phyloP scores from a whole-genome alignment of 345 rosid genomes.

The Hypericum androsaemum region DNA sequence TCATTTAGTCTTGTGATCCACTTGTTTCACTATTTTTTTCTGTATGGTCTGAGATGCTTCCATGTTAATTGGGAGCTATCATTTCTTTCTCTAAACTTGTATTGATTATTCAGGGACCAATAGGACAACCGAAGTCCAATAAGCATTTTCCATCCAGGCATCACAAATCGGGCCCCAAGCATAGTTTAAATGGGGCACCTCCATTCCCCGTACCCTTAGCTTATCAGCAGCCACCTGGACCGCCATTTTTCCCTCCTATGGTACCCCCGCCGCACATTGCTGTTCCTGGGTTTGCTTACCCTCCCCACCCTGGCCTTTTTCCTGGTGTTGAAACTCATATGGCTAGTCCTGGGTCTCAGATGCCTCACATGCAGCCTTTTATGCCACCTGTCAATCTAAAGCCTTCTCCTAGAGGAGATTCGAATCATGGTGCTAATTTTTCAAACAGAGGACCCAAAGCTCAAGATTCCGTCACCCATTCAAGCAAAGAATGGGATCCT shows the following conservation, averaged over 20 bases:
- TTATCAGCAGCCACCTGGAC: constrained; percentile 41
- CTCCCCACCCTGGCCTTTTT: constrained; percentile 50
- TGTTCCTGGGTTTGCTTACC: constrained; percentile 52
- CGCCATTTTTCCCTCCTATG: constrained; percentile 47
- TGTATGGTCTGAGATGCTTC: background rate
- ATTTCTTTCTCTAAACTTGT: constrained; percentile 2
- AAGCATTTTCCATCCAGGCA: constrained; percentile 47
- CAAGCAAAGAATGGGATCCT: constrained; percentile 51
- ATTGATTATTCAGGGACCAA: constrained; percentile 35
- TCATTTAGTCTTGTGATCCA: background rate
- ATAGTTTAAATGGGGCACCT: constrained; percentile 42
- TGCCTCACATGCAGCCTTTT: constrained; percentile 40
- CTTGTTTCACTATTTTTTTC: background rate
- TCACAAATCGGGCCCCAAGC: constrained; percentile 57
- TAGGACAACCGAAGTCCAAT: constrained; percentile 44
- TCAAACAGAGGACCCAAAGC: constrained; percentile 38
- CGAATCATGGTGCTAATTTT: constrained; percentile 34
- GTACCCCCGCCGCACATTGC: constrained; percentile 55
- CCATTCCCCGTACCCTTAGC: constrained; percentile 48
- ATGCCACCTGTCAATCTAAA: constrained; percentile 42
- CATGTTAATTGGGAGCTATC: constrained; percentile 2
- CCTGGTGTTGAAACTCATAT: constrained; percentile 50
- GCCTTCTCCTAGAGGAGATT: constrained; percentile 54
- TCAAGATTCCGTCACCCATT: constrained; percentile 37
- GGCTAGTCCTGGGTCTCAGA: constrained; percentile 48